Evolutionary conservation across 1,139 yeast species (phyloP), one percentile per base, ranked within the genome.

Genomic region (Scheffersomyces insectosa): DNA sequence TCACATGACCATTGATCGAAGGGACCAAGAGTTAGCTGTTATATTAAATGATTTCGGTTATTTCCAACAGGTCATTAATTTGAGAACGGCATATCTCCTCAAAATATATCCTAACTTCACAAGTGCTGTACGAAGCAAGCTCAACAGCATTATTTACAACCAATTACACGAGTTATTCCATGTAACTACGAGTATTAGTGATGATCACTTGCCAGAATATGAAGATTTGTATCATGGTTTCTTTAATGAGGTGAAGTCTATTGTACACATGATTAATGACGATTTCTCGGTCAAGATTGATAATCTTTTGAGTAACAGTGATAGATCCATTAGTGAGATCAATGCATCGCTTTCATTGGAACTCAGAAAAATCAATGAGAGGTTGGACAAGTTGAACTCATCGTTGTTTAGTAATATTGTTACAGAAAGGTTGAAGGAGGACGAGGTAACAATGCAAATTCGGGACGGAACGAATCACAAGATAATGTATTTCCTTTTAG

Each of bases 291-390:
- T 80, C n/a, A 65, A 72, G 40, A 75, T 85, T 11, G 96, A 89
- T 55, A 79, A 80, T 36, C 64, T 88, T 43, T 70, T 89, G 34
- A 80, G 85, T 16, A 73, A 78, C 36, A 82, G 91, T 42, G 96
- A 89, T 62, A 72, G 95, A 48, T 77, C 88, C 16, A 79, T 86
- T 44, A 87, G 93, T 50, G 96, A 88, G 57, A 85, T 89, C 47
- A 88, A 85, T 61, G 89, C 97, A 0, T 85, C 95, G 1, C 67
- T 88, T 41, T 80, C 90, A 28, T 66, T 88, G 42, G 88, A 87
- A 54, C 68, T 88, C 34, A 71, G 95, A 44, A 80, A 82, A 48
- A 69, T 87, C n/a, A 79, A 79, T 40, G 95, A 88, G 57, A 75
- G 82, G 40, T 68, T 84, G 25, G 95, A 86, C 46, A 75, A 74